Evolutionary conservation across 805 yeast genomes (phyloP).

Genomic region (Yarrowia yakushimensis): DNA sequence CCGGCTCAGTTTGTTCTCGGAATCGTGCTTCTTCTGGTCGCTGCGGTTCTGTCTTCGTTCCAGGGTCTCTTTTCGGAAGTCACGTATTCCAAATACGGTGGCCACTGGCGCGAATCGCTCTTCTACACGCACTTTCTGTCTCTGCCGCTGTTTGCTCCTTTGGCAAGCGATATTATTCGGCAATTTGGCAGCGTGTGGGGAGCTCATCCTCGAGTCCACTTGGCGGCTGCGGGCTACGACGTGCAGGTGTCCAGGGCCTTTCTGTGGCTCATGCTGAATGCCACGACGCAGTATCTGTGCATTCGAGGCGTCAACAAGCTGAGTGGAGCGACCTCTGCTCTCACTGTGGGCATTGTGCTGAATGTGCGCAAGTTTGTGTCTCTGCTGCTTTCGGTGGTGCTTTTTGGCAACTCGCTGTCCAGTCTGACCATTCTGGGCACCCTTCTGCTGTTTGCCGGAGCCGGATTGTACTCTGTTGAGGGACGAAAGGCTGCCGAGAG

Average conservation of each 20-base stretch:
- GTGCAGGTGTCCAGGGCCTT: constrained; percentile 33
- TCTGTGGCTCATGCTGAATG: constrained; percentile 43
- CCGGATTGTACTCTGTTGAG: constrained; percentile 32
- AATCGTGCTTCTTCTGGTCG: constrained; percentile 43
- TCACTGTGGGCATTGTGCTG: constrained; percentile 60
- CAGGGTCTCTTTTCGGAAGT: constrained; percentile 57
- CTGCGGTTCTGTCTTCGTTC: constrained; percentile 53
- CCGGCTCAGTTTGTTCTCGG: constrained; percentile 38
- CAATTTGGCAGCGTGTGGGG: constrained; percentile 35
- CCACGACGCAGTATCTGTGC: constrained; percentile 57
- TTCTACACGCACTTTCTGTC: constrained; percentile 59
- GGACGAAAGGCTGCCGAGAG: background rate
- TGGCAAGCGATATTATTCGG: constrained; percentile 36
- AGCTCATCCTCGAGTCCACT: background rate
- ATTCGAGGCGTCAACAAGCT: constrained; percentile 64
- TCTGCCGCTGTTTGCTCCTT: constrained; percentile 49
- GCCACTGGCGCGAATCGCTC: constrained; percentile 60
- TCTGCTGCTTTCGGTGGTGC: constrained; percentile 50
- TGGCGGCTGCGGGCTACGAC: background rate
- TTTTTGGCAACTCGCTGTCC: constrained; percentile 49
- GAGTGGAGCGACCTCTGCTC: constrained; percentile 55
- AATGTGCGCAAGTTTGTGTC: constrained; percentile 61
- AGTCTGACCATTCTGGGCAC: constrained; percentile 48
- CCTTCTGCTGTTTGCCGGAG: constrained; percentile 52
- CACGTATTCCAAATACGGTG: constrained; percentile 48